Base-by-base conservation (phyloP, 208 protist species). In the Crithidia brevicula region DNA sequence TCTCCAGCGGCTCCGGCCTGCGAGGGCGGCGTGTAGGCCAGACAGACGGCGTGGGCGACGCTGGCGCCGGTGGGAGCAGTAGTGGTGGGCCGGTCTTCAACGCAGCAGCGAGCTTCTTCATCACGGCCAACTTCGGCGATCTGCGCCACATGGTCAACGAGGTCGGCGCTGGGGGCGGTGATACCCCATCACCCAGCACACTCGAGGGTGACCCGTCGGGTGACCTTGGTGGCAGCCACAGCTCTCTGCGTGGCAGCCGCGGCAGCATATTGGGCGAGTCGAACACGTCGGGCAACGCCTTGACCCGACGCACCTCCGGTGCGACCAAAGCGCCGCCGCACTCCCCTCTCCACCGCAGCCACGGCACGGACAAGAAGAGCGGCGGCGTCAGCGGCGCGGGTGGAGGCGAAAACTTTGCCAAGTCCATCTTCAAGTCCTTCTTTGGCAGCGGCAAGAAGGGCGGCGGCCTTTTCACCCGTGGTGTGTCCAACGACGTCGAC, bases 371-470 rank as follows among this genome's bases (percentile, higher is more conserved):
- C 4, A 54, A 60, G 40, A 49, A 57, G 11, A 45, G 43, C 25
- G 56, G 43, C 18, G 23, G 16, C 20, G n/a, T 4, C 47, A n/a
- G 11, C 18, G 56, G 27, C 53, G 36, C 51, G 15, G 53, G 60
- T 18, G 63, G 63, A 2, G 63, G 42, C 5, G 56, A 67, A 34
- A 86, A 72, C 67, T 83, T 87, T 16, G 81, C 81, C 22, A 83
- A 83, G 45, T 81, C 77, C 13, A 73, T 87, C 52, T 83, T 87
- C 46, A 83, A 87, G 46, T 81, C 70, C 49, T 81, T 83, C 63
- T 87, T 87, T 43, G 52, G 81, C 18, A 67, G 51, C 50, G 23
- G 46, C 31, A 72, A 59, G 25, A 42, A 45, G 20, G 31, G 58
- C 46, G 51, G 57, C 28, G 38, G 43, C 23, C 28, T 67, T 33